Evolutionary conservation across 2,329 filamentous ascomycete species (phyloP).

Genomic region (Cercospora canescens): DNA sequence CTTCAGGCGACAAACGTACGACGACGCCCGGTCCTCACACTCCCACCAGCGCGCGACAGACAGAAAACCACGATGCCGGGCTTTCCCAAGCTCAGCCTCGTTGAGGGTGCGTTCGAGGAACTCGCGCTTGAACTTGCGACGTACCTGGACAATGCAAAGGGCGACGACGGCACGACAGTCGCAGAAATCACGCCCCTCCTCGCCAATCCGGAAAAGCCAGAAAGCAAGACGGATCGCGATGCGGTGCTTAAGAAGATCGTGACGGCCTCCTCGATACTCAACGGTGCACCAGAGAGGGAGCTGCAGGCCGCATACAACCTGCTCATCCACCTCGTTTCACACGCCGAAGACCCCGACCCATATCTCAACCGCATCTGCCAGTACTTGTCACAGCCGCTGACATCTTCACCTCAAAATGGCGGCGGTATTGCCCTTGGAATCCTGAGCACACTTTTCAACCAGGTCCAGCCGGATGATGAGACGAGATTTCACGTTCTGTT

Average conservation of each 20-base stretch:
- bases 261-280: conserved; percentile 73
- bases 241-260: conserved; percentile 89
- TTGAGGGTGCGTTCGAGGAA: conserved; percentile 94
- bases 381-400: conserved; percentile 84
- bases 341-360: conserved; percentile 80
- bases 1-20: not conserved
- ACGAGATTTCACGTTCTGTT: conserved; percentile 88
- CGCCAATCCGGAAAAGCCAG: conserved; percentile 52
- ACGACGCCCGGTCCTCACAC: not conserved
- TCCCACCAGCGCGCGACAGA: not conserved
- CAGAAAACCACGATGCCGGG: conserved; percentile 57
- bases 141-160: conserved; percentile 81
- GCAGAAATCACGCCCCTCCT: conserved; percentile 71
- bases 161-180: conserved; percentile 58
- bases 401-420: conserved; percentile 82
- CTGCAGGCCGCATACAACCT: conserved; percentile 96
- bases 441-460: conserved; percentile 95
- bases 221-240: conserved; percentile 65
- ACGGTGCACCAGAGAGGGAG: conserved; percentile 90
- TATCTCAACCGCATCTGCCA: conserved; percentile 86
- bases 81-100: conserved; percentile 63
- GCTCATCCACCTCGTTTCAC: conserved; percentile 86
- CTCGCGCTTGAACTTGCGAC: conserved; percentile 92
- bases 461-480: conserved; percentile 72
- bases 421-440: conserved; percentile 83